Evolutionary conservation across 768 basidiomycete species (phyloP).

Genomic region (Candolleomyces aberdarensis): DNA sequence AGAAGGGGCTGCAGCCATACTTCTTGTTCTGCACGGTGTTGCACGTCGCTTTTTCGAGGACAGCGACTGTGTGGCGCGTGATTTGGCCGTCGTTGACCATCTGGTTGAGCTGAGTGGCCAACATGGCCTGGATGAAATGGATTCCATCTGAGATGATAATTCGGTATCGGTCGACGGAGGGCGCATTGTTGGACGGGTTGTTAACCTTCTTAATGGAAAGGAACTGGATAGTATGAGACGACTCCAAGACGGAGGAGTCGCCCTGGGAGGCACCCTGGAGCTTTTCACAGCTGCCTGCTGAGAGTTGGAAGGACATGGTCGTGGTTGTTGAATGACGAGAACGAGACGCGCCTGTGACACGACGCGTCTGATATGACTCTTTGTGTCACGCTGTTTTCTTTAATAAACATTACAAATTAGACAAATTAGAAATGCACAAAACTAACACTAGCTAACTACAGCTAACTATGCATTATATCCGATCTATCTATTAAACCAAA

Average conservation of each 20-base stretch:
- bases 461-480: too few relatives aligned
- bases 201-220: conserved; percentile 81
- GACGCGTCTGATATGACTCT: conserved; percentile 12
- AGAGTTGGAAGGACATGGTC: conserved; percentile 47
- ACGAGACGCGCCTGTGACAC: conserved; percentile 15
- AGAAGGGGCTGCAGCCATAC: conserved; percentile 40
- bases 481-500: too few relatives aligned
- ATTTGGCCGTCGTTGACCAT: conserved; percentile 65
- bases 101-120: conserved; percentile 85
- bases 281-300: conserved; percentile 52
- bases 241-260: conserved; percentile 41
- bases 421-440: not conserved
- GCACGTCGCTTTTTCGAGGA: conserved; percentile 72
- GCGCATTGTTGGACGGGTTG: conserved; percentile 25
- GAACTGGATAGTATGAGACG: conserved; percentile 64
- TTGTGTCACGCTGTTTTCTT: not conserved
- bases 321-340: conserved; percentile 20
- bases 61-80: conserved; percentile 62
- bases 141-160: conserved; percentile 90
- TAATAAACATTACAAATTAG: not conserved
- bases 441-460: not conserved
- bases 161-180: conserved; percentile 56
- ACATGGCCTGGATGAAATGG: conserved; percentile 88
- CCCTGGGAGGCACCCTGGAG: conserved; percentile 44
- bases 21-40: conserved; percentile 83